phyloP scores from a whole-genome alignment of 1,284 basidiomycete species.

The Pseudozyma tsukubaensis region DNA sequence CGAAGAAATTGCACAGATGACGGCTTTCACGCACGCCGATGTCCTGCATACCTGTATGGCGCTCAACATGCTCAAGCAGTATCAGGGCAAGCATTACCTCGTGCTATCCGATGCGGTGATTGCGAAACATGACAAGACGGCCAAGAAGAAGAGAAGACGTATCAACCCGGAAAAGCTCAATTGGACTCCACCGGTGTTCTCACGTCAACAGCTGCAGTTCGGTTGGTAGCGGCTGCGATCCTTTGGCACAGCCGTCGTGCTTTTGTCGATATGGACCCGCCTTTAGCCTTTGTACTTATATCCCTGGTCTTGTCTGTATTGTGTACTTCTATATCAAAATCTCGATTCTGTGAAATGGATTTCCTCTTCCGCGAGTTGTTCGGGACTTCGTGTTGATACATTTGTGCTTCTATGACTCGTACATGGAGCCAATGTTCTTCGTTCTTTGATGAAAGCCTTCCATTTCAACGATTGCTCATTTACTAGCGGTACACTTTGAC shows the following conservation, averaged over 20 bases:
- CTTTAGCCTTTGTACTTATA: constrained; percentile 1
- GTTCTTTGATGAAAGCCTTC: too few relatives aligned
- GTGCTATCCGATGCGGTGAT: constrained; percentile 90
- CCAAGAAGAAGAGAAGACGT: constrained; percentile 80
- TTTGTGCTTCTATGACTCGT: too few relatives aligned
- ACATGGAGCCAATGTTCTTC: too few relatives aligned
- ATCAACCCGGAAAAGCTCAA: constrained; percentile 82
- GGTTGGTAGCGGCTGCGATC: constrained; percentile 49
- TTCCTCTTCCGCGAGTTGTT: too few relatives aligned
- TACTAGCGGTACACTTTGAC: background rate
- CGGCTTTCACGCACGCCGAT: constrained; percentile 94
- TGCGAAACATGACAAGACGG: constrained; percentile 87
- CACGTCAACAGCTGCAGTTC: constrained; percentile 64
- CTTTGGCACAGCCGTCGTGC: background rate
- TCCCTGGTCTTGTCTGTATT: background rate
- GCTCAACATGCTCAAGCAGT: constrained; percentile 93
- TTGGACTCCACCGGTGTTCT: constrained; percentile 82
- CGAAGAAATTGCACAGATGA: constrained; percentile 96
- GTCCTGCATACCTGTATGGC: constrained; percentile 99
- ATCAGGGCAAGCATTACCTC: constrained; percentile 93
- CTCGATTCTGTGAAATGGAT: too few relatives aligned
- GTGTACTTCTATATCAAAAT: too few relatives aligned
- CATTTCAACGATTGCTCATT: background rate
- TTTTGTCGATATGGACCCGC: constrained; percentile 1
- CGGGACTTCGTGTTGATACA: too few relatives aligned